Base-by-base conservation (phyloP, 371 early-diverging fungal genomes). In the Mucor irregularis region DNA sequence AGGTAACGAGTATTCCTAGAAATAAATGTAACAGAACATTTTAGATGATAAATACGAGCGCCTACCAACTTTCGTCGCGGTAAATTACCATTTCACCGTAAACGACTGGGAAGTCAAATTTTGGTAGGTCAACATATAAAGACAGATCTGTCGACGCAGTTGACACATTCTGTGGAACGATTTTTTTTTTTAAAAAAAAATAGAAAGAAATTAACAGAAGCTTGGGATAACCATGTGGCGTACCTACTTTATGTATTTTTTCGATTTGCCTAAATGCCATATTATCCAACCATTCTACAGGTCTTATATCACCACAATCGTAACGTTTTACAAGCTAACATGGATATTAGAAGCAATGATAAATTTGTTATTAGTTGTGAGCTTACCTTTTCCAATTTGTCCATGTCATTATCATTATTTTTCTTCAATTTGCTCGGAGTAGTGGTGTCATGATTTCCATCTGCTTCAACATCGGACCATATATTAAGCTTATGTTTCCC, bases 61-160 rank as follows among this genome's bases (percentile, higher is more conserved):
- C n/a, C n/a, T n/a, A 19, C 8, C 17, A 26, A 30, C 11, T 11
- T 19, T 42, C 25, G 5, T 39, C n/a, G 8, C 17, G 17, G 25
- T 21, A 1, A 29, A 13, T 2, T 68, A 81, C 82, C 70, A 87
- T 84, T 71, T 96, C 95, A 57, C 91, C 87, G 73, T 84, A 94
- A 5, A 96, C 86, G 7, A 96, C 78, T 0, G 96, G 94, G 66
- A 96, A 95, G 69, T 96, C 95, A 68, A 96, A 98, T 56, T 86
- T 88, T 1, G 96, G 95, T 14, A 98, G 76, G 31, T 94, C 91
- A 13, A 98, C 78, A 68, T 91, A 91, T 4, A 98, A 71, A 48
- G 85, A 78, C 55, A 91, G 55, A 5, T 85, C 81, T 13, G 82
- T 78, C 5, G 86, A 73, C 29, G 69, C 72, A 21, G 71, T 66